Percentiles rank a stretch among this genome's conserved stretches.
Conservation (phyloP, 176 grass and related monocot species). For the Cenchrus purpureus region DNA sequence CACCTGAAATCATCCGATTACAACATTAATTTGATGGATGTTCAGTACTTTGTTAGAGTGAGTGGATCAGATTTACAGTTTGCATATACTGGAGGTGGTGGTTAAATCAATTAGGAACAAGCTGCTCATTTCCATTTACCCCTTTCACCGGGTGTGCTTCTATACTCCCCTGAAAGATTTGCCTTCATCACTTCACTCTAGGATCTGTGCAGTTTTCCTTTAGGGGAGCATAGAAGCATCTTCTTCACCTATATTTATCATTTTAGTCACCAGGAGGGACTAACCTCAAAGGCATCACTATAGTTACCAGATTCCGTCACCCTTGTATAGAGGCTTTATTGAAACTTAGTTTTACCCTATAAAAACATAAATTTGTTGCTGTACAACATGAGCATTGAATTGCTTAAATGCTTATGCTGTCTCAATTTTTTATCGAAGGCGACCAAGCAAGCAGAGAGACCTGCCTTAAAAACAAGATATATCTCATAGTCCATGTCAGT, state of each 20-base stretch:
- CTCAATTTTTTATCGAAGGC: neutral
- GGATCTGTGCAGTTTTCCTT: slow-evolving; percentile 42
- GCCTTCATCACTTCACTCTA: slow-evolving; percentile 25
- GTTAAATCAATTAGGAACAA: slow-evolving; percentile 41
- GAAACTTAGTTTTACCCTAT: slow-evolving; percentile 26
- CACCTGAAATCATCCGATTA: slow-evolving; percentile 27
- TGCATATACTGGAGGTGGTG: slow-evolving; percentile 35
- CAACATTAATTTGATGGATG: slow-evolving; percentile 37
- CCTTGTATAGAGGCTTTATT: slow-evolving; percentile 42
- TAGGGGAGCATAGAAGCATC: slow-evolving; percentile 53
- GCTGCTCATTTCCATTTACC: slow-evolving; percentile 13
- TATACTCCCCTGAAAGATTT: slow-evolving; percentile 49
- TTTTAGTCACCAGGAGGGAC: slow-evolving; percentile 37
- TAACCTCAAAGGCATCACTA: slow-evolving; percentile 45
- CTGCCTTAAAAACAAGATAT: neutral
- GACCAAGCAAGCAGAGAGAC: neutral
- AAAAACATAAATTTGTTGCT: slow-evolving; percentile 28
- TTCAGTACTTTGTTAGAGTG: slow-evolving; percentile 36
- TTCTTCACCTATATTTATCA: slow-evolving; percentile 29
- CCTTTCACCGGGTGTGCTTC: slow-evolving; percentile 37
- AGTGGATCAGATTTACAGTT: slow-evolving; percentile 50
- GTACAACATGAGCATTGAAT: neutral
- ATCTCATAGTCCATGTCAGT: neutral
- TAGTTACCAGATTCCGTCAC: slow-evolving; percentile 24
- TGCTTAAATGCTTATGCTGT: neutral